Conservation (phyloP, 2,329 filamentous ascomycete species). For the Cladosporium cucumerinum region DNA sequence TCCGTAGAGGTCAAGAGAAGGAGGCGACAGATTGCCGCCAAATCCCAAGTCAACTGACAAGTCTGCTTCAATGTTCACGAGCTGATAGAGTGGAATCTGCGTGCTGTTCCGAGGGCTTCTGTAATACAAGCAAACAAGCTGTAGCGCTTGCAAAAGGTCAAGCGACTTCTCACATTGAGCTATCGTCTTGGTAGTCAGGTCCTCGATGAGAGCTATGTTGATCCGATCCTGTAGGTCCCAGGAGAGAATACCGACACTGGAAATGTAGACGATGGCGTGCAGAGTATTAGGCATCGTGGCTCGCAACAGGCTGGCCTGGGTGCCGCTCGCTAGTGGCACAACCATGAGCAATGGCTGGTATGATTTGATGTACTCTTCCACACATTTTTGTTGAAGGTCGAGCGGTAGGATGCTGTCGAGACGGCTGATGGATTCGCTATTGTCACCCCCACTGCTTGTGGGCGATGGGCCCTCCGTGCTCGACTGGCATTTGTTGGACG, state of each 20-base stretch:
- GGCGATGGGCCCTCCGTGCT: constrained; percentile 2
- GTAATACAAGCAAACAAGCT: constrained; percentile 74
- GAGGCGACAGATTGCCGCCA: constrained; percentile 37
- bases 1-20: background rate
- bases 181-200: constrained; percentile 68
- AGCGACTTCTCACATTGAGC: constrained; percentile 72
- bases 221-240: constrained; percentile 59
- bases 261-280: constrained; percentile 54
- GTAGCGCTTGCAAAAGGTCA: constrained; percentile 75
- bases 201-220: constrained; percentile 64
- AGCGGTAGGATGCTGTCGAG: constrained; percentile 24
- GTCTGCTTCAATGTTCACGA: constrained; percentile 71
- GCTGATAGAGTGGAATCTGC: constrained; percentile 84
- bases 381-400: constrained; percentile 21
- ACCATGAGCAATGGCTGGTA: constrained; percentile 23
- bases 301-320: constrained; percentile 19
- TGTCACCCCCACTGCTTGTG: background rate
- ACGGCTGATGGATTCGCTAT: background rate
- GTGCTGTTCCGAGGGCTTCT: constrained; percentile 69
- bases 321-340: constrained; percentile 20
- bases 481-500: constrained; percentile 10
- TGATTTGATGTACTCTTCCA: constrained; percentile 24
- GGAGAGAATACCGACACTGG: constrained; percentile 48
- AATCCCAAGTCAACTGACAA: constrained; percentile 80
- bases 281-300: constrained; percentile 49